Percentiles rank a stretch among this genome's conserved stretches.
Conservation (phyloP, 306 rosid genomes). For the Inga leiocalycina region DNA sequence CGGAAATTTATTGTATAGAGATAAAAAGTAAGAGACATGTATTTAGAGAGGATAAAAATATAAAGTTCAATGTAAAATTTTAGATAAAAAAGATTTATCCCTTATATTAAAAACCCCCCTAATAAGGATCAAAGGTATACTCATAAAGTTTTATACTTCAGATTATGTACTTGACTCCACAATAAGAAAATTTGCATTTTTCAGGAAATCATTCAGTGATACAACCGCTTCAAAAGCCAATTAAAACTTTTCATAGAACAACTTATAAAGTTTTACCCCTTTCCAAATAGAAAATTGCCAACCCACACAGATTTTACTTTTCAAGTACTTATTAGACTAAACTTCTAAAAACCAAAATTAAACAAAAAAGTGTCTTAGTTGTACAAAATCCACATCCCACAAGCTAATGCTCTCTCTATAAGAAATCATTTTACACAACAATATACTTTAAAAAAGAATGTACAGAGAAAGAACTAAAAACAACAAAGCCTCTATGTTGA, state of each 20-base stretch:
- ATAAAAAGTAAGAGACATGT: too few relatives aligned
- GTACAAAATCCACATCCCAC: slow-evolving; percentile 3
- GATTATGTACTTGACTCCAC: background rate
- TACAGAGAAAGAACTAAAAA: slow-evolving; percentile 8
- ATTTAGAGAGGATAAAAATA: too few relatives aligned
- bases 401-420: background rate
- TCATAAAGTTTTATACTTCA: background rate
- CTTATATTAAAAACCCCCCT: too few relatives aligned
- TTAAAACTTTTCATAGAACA: background rate
- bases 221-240: background rate
- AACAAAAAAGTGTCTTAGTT: background rate
- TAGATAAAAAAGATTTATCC: too few relatives aligned
- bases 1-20: too few relatives aligned
- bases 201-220: background rate
- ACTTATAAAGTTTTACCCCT: background rate
- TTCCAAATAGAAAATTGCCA: too few relatives aligned
- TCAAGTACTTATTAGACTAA: background rate
- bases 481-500: background rate
- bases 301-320: background rate
- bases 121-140: too few relatives aligned
- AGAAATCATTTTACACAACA: slow-evolving; percentile 12
- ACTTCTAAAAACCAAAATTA: background rate
- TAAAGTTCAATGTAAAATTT: too few relatives aligned
- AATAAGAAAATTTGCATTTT: background rate
- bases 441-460: background rate